phyloP scores from a whole-genome alignment of 768 basidiomycete species.

The Boletus pseudo-olivaceus region DNA sequence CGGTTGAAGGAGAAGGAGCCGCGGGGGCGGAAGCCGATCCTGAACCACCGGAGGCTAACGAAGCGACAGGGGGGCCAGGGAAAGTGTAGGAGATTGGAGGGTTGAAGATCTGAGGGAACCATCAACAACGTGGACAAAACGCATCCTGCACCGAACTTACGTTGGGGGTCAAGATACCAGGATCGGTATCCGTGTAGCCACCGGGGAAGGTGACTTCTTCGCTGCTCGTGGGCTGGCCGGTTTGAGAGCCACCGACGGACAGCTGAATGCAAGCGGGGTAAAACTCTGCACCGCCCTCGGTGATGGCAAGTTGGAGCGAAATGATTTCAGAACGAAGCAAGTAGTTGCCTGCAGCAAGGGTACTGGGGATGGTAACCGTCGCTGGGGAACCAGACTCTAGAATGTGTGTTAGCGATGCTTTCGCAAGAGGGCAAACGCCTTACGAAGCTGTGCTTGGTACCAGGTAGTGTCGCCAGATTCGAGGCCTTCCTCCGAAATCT shows the following conservation, averaged over 20 bases:
- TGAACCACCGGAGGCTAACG: slow-evolving; percentile 27
- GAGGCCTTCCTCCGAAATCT: slow-evolving; percentile 55
- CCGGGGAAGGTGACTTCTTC: slow-evolving; percentile 63
- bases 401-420: not conserved
- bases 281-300: slow-evolving; percentile 49
- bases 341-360: slow-evolving; percentile 65
- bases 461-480: slow-evolving; percentile 37
- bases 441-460: slow-evolving; percentile 49
- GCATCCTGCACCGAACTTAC: slow-evolving; percentile 23
- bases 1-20: not conserved
- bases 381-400: slow-evolving; percentile 39
- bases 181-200: slow-evolving; percentile 62
- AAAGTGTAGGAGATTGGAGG: slow-evolving; percentile 38
- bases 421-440: slow-evolving; percentile 8
- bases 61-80: slow-evolving; percentile 49
- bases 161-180: slow-evolving; percentile 58
- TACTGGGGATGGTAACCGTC: slow-evolving; percentile 41
- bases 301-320: slow-evolving; percentile 60
- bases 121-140: not conserved
- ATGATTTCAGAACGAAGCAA: slow-evolving; percentile 76
- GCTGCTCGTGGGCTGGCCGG: slow-evolving; percentile 17
- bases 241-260: slow-evolving; percentile 26
- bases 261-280: slow-evolving; percentile 29
- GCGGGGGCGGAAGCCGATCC: not conserved
- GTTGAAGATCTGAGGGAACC: slow-evolving; percentile 23